These are phyloP conservation scores for Cerioporus squamosus DNA, from an alignment of 1,284 basidiomycete species.

Conservation along the genomic window DNA sequence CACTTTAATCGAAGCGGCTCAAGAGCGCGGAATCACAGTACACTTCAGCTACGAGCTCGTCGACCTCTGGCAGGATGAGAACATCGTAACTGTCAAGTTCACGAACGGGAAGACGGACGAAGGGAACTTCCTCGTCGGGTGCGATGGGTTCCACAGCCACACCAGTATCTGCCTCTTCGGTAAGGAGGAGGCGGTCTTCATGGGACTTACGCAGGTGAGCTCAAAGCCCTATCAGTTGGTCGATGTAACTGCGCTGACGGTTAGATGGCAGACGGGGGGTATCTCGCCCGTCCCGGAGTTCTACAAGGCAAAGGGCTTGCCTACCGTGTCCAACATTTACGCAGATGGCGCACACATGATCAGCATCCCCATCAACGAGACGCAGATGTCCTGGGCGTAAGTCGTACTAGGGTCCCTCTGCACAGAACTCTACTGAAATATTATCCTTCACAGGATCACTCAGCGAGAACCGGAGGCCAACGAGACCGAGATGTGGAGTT, in stretches of 20 bases:
- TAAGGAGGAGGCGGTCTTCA: constrained; percentile 41
- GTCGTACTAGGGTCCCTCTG: constrained; percentile 15
- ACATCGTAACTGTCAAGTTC: constrained; percentile 41
- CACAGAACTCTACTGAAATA: neutral
- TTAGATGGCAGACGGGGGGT: constrained; percentile 37
- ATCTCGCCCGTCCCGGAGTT: constrained; percentile 37
- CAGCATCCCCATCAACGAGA: constrained; percentile 41
- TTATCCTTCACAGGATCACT: constrained; percentile 36
- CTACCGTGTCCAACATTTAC: constrained; percentile 39
- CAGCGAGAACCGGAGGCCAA: constrained; percentile 40
- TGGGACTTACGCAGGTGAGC: constrained; percentile 45
- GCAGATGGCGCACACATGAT: constrained; percentile 44
- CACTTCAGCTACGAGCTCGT: constrained; percentile 42
- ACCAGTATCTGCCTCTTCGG: constrained; percentile 47
- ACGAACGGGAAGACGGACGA: constrained; percentile 41
- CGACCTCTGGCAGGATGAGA: constrained; percentile 37
- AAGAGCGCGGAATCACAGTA: constrained; percentile 41
- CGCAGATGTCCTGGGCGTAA: constrained; percentile 45
- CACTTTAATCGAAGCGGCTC: constrained; percentile 38
- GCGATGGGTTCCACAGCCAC: constrained; percentile 51
- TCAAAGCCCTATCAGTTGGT: neutral
- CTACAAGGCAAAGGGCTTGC: constrained; percentile 7
- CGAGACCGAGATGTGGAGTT: constrained; percentile 46
- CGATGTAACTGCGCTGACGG: neutral
- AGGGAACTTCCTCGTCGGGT: constrained; percentile 48